Conservation (phyloP, 805 yeast genomes). For the Jamesozyma rosinii region DNA sequence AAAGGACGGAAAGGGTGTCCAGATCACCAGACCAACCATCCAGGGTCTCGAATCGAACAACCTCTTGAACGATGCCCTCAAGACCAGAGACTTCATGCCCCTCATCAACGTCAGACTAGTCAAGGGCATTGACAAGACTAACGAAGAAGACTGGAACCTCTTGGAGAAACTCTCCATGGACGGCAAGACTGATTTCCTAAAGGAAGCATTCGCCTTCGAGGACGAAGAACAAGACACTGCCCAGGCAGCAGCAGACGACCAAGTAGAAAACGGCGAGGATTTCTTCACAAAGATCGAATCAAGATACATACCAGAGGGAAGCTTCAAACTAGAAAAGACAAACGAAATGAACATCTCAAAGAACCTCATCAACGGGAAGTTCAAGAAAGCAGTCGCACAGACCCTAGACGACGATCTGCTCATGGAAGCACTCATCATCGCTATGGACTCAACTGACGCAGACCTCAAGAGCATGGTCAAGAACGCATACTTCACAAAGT, state of each 20-base stretch:
- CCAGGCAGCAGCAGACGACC: conserved; percentile 4
- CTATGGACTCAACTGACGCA: conserved; percentile 55
- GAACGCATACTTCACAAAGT: conserved; percentile 57
- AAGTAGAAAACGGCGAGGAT: conserved; percentile 30
- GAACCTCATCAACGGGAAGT: conserved; percentile 52
- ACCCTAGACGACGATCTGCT: conserved; percentile 56
- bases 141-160: conserved; percentile 57
- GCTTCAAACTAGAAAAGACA: conserved; percentile 40
- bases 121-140: conserved; percentile 32
- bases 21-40: conserved; percentile 32
- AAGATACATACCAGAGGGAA: conserved; percentile 42
- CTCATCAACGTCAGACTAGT: conserved; percentile 49
- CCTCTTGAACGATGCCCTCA: conserved; percentile 48
- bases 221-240: conserved; percentile 21
- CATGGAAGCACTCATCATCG: conserved; percentile 73
- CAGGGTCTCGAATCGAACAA: conserved; percentile 32
- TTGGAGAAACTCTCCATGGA: conserved; percentile 42
- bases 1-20: conserved; percentile 35
- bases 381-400: conserved; percentile 55
- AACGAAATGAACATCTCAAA: conserved; percentile 38
- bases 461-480: conserved; percentile 56
- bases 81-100: conserved; percentile 42
- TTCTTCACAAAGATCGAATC: conserved; percentile 33
- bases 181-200: conserved; percentile 45
- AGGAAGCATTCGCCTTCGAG: conserved; percentile 34